These are phyloP conservation scores for Fusarium sp. DNA, from an alignment of 2,329 filamentous ascomycete genomes.

Conservation along the genomic window DNA sequence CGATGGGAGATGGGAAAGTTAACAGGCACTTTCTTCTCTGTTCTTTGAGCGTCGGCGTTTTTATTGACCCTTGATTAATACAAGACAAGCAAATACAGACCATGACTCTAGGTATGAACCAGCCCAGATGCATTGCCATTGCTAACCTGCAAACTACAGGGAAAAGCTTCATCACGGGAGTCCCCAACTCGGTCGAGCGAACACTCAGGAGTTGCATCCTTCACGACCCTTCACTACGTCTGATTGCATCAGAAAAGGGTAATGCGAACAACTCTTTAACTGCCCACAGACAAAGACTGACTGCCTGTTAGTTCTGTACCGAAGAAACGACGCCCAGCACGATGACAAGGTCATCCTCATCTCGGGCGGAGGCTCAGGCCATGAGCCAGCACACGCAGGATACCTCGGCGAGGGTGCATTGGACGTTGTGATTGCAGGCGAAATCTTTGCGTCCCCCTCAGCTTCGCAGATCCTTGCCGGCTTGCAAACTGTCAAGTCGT, in stretches of 20 bases:
- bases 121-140: neutral
- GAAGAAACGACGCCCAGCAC: constrained; percentile 15
- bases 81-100: neutral
- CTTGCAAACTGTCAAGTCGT: constrained; percentile 34
- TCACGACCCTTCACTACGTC: constrained; percentile 34
- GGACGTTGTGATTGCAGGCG: constrained; percentile 36
- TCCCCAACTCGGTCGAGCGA: constrained; percentile 33
- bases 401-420: constrained; percentile 40
- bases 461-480: constrained; percentile 38
- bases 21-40: neutral
- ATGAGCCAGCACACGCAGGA: constrained; percentile 41
- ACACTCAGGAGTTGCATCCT: constrained; percentile 39
- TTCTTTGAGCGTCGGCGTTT: neutral
- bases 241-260: constrained; percentile 37
- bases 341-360: constrained; percentile 36
- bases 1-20: no score
- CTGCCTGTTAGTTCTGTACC: constrained; percentile 31
- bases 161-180: constrained; percentile 40
- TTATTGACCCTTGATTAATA: neutral
- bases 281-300: neutral
- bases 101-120: constrained; percentile 37
- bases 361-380: constrained; percentile 39
- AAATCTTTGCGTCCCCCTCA: constrained; percentile 42
- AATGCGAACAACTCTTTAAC: neutral
- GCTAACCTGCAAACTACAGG: constrained; percentile 11